phyloP scores from a whole-genome alignment of 1,284 basidiomycete species.

The Sanghuangporus weigelae region DNA sequence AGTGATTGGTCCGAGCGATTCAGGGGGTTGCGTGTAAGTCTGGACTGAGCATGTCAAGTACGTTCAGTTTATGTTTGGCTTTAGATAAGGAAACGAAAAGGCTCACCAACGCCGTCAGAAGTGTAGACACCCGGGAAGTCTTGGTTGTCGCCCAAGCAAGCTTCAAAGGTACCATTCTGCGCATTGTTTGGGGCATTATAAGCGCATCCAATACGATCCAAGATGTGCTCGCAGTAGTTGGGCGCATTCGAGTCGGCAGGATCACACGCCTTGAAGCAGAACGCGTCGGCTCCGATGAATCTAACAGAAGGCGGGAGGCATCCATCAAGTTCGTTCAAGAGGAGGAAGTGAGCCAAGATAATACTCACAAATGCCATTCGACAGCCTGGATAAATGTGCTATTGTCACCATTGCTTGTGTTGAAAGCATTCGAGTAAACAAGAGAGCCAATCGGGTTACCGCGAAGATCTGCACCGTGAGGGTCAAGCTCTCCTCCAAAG shows the following conservation, averaged over 20 bases:
- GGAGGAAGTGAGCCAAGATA: not conserved
- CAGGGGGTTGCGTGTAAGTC: slow-evolving; percentile 57
- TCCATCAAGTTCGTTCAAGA: slow-evolving; percentile 18
- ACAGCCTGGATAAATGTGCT: slow-evolving; percentile 23
- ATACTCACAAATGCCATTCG: not conserved
- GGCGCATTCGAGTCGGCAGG: slow-evolving; percentile 45
- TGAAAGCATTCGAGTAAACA: slow-evolving; percentile 51
- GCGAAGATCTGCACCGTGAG: slow-evolving; percentile 27
- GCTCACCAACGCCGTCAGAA: not conserved
- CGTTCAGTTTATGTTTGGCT: too few species aligned
- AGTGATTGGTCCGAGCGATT: slow-evolving; percentile 49
- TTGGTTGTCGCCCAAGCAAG: slow-evolving; percentile 44
- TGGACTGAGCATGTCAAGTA: slow-evolving; percentile 20
- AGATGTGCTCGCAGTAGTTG: slow-evolving; percentile 43
- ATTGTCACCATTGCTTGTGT: slow-evolving; percentile 15
- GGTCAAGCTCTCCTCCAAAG: slow-evolving; percentile 29
- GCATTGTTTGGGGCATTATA: slow-evolving; percentile 52
- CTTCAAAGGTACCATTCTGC: slow-evolving; percentile 40
- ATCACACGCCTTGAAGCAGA: slow-evolving; percentile 61
- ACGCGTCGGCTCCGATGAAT: slow-evolving; percentile 48
- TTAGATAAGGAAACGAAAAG: not conserved
- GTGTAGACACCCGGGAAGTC: slow-evolving; percentile 54
- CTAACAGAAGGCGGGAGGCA: slow-evolving; percentile 4
- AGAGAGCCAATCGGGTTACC: slow-evolving; percentile 62
- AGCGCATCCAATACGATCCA: slow-evolving; percentile 45